Evolutionary conservation across 2,329 filamentous ascomycete species (phyloP).

Genomic region (Aspergillus bombycis): DNA sequence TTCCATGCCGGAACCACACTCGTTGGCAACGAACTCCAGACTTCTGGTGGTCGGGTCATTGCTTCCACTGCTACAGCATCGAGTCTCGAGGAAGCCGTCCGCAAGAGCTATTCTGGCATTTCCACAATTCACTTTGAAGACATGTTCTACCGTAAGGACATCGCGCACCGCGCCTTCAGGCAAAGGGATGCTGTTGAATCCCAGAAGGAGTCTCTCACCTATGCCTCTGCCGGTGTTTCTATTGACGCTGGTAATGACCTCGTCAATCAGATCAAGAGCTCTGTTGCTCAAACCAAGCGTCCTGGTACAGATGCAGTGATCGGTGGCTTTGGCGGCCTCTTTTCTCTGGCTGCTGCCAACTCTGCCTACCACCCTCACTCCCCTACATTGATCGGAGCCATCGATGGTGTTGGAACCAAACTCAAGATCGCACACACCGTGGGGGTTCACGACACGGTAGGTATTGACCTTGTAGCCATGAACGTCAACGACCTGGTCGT

Average conservation of each 20-base stretch:
- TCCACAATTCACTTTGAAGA: slow-evolving; percentile 78
- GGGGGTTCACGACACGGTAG: slow-evolving; percentile 89
- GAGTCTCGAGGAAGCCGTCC: slow-evolving; percentile 79
- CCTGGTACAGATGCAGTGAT: slow-evolving; percentile 91
- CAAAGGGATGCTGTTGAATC: slow-evolving; percentile 31
- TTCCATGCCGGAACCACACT: slow-evolving; percentile 91
- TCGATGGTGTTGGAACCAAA: slow-evolving; percentile 96
- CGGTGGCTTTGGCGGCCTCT: slow-evolving; percentile 89
- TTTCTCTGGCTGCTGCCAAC: slow-evolving; percentile 68
- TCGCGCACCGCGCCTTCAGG: slow-evolving; percentile 70
- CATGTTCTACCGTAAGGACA: slow-evolving; percentile 92
- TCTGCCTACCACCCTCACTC: slow-evolving; percentile 76
- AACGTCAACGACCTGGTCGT: slow-evolving; percentile 98
- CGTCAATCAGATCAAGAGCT: slow-evolving; percentile 86
- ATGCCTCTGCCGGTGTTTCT: slow-evolving; percentile 89
- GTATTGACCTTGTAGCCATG: slow-evolving; percentile 97
- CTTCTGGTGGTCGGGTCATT: slow-evolving; percentile 87
- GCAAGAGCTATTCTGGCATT: slow-evolving; percentile 84
- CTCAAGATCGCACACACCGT: slow-evolving; percentile 92
- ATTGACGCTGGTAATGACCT: slow-evolving; percentile 94
- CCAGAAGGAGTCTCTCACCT: slow-evolving; percentile 65
- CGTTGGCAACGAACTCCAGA: slow-evolving; percentile 66
- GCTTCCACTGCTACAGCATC: slow-evolving; percentile 80
- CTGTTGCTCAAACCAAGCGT: slow-evolving; percentile 81
- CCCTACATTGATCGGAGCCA: slow-evolving; percentile 87